Evolutionary conservation across 257 asterid species (phyloP), one percentile per base, ranked within the genome.

Genomic region (Solanum virginianum): DNA sequence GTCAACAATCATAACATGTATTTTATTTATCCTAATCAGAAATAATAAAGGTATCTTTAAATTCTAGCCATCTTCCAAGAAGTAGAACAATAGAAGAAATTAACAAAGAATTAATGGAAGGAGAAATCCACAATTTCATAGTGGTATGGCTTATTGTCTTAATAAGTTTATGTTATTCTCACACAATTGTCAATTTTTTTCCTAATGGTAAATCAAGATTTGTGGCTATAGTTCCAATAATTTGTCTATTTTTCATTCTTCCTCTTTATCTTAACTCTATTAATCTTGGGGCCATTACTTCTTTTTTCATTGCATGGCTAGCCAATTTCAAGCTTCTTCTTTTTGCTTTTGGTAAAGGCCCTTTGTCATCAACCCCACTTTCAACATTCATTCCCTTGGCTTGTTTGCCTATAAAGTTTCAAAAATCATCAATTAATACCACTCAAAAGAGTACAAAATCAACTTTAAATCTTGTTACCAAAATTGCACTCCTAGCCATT

Each of bases 241-340:
- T 69, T 0, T 54, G 57, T 75, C 89, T 93, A 7, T 92, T 92
- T 65, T 47, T 90, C 22, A 20, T 74, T 72, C 92, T 93, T 32
- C 55, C 84, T 18, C 87, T 89, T 36, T 83, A 84, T 3, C 93
- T 93, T 88, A 87, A 88, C 72, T 75, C 95, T 85, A 85, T 92
- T 1, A 62, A 84, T 59, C 84, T 91, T 4, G 91, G 90, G 6
- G 91, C 62, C 29, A 32, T 80, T 79, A 86, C 92, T 47, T 82
- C 85, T 49, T 91, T 91, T 87, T 88, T 91, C 90, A 85, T 90
- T 59, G 87, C 92, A 3, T 93, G 94, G 94, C 92, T 93, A 18
- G 92, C 93, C 10, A 90, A n/a, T 83, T 92, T 92, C 89, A 93
- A 92, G 41, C 86, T 93, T 2, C 56, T 90, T 6, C 94, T 90